Base-by-base conservation (phyloP, 164 flowering plant genomes). In the Magnolia changhungtana region DNA sequence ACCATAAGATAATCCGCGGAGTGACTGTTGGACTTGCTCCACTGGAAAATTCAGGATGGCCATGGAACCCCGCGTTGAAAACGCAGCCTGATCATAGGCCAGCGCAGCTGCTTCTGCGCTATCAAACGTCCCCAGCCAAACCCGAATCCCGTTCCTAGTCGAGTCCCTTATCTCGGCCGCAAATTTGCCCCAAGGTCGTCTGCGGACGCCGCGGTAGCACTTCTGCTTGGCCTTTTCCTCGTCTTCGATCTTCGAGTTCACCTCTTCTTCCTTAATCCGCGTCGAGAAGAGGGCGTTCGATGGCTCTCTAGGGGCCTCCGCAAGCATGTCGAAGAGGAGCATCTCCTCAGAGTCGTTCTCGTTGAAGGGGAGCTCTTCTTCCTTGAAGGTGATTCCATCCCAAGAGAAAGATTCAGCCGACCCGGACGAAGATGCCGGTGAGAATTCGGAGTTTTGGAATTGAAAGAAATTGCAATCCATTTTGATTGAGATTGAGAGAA, bases 91-190 rank as follows among this genome's bases (percentile, higher is more conserved):
- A 67, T 91, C 96, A 72, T 91, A 91, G 9, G 92, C 96, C 71
- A 91, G 51, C 13, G 91, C 96, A 0, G 96, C 96, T 0, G 81
- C 90, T 78, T 91, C 96, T 0, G 96, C 90, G 13, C 87, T 90
- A 77, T 91, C 93, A 69, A 91, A 91, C 0, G 96, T 91, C 23
- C 96, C 96, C 20, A 91, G 72, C 96, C 96, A 91, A 8, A 91
- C 94, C 63, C 95, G 75, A 0, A 85, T 79, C 0, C 95, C 90
- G 18, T 89, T 85, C 63, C 94, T 82, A 2, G 91, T 90, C 1
- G 94, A 89, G 67, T 90, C 94, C 55, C 94, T 79, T 20, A 90
- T 90, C 84, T 90, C 94, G 0, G 94, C 94, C 4, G 94, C 92
- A 24, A 75, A 90, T 64, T 90, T 89, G 19, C 89, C 91, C 90